Evolutionary conservation across 2,329 filamentous ascomycete genomes (phyloP), one percentile per base, ranked within the genome.

Genomic region (Dothistroma pini): DNA sequence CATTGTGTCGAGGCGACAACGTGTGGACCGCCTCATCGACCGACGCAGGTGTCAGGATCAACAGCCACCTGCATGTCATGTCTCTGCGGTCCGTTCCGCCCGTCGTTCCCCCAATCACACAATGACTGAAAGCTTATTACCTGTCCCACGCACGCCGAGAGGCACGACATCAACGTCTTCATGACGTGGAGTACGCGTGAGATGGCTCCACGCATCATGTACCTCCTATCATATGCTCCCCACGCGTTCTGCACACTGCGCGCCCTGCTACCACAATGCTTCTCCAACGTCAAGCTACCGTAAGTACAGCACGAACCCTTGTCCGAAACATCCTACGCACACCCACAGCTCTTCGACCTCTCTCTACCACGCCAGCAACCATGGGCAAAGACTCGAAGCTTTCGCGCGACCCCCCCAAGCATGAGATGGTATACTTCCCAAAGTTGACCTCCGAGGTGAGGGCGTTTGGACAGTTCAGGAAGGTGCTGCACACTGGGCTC

Each of bases 401-500:
- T 67, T 65, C 73, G 0, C 66, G 63, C 25, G 59, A 65, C 31
- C 73, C 72, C 1, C 73, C 73, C 7, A 74, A 74, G 68, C 72
- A 75, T 63, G 62, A 86, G 65, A 86, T 88, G 83, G 80, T 80
- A n/a, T 83, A 86, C 72, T 86, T 88, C 64, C 80, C 82, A 0
- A 75, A 79, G 14, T 80, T 87, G 73, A 80, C 82, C 31, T 81
- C 78, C 9, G 75, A 80, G 8, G 77, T 86, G 54, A 78, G 85
- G 21, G 76, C 79, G 44, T 86, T 84, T 21, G 80, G 76, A 2
- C 82, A 85, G 60, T 88, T 87, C 70, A 77, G 85, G 4, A 83
- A 82, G 35, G 84, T 88, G 22, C 73, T 88, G 14, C 85, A 82
- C 73, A 88, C 86, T 1, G 85, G 85, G 0, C 74, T 88, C 7